Conservation (phyloP, 305 asterid species). For the Fraxinus xanthoxyloides region DNA sequence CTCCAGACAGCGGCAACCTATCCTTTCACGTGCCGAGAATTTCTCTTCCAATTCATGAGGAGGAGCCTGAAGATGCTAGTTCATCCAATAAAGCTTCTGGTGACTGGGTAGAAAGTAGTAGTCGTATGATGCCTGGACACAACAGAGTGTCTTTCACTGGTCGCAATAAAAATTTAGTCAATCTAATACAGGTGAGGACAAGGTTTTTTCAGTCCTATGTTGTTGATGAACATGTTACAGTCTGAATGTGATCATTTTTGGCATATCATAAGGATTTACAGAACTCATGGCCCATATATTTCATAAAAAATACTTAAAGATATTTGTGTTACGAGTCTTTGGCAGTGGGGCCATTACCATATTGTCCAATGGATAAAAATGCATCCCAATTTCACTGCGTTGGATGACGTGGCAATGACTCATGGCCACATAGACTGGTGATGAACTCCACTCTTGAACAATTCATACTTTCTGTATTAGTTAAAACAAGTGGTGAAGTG, state of each 20-base stretch:
- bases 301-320: slow-evolving; percentile 2
- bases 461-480: slow-evolving; percentile 1
- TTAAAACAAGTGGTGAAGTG: slow-evolving; percentile 3
- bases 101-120: slow-evolving; percentile 35
- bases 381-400: neutral
- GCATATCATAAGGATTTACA: neutral
- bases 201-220: slow-evolving; percentile 4
- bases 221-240: slow-evolving; percentile 1
- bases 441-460: neutral
- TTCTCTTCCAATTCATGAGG: slow-evolving; percentile 71
- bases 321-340: slow-evolving; percentile 2
- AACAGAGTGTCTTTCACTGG: slow-evolving; percentile 37
- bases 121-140: slow-evolving; percentile 32
- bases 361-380: neutral
- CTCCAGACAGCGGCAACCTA: slow-evolving; percentile 42
- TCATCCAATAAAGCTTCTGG: slow-evolving; percentile 40
- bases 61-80: slow-evolving; percentile 70
- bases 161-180: slow-evolving; percentile 67
- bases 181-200: slow-evolving; percentile 64
- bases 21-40: slow-evolving; percentile 39
- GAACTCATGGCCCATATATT: neutral
- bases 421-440: neutral
- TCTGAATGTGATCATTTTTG: neutral
- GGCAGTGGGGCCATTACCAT: neutral
- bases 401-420: neutral